Evolutionary conservation across 140 eudicot species (phyloP).

Genomic region (Flaveria floridana): DNA sequence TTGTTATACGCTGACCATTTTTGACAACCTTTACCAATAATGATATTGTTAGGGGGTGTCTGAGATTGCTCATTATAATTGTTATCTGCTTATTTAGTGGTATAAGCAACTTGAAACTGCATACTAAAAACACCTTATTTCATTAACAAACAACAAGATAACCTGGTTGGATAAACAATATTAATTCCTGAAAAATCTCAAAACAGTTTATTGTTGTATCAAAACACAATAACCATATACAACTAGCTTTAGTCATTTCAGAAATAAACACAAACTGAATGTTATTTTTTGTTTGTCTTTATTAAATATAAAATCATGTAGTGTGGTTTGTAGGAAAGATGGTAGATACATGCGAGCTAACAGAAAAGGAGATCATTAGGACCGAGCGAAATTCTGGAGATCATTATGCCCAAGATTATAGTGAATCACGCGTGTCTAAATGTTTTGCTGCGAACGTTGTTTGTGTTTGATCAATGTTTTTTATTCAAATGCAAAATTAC

Average conservation of each 20-base stretch:
- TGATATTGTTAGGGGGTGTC: too few relatives aligned
- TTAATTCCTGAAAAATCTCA: not conserved
- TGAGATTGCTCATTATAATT: too few relatives aligned
- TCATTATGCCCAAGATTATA: not conserved
- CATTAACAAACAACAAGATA: not conserved
- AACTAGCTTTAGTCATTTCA: not conserved
- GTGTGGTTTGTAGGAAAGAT: conserved; percentile 53
- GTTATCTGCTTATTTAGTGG: too few relatives aligned
- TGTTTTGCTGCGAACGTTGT: not conserved
- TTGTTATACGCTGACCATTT: too few relatives aligned
- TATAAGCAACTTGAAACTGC: not conserved
- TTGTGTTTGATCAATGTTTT: not conserved
- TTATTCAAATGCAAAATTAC: conserved; percentile 60
- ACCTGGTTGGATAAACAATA: not conserved
- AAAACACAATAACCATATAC: not conserved
- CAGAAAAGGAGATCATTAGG: conserved; percentile 88
- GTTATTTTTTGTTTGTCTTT: not conserved
- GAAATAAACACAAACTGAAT: not conserved
- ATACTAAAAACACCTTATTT: not conserved
- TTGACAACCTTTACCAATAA: too few relatives aligned
- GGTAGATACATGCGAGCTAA: conserved; percentile 52
- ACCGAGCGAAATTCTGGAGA: conserved; percentile 81
- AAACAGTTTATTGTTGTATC: not conserved
- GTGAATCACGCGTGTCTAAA: not conserved
- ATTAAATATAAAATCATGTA: not conserved